phyloP scores from a whole-genome alignment of 169 alveolate genomes.

The Eimeria falciformis region DNA sequence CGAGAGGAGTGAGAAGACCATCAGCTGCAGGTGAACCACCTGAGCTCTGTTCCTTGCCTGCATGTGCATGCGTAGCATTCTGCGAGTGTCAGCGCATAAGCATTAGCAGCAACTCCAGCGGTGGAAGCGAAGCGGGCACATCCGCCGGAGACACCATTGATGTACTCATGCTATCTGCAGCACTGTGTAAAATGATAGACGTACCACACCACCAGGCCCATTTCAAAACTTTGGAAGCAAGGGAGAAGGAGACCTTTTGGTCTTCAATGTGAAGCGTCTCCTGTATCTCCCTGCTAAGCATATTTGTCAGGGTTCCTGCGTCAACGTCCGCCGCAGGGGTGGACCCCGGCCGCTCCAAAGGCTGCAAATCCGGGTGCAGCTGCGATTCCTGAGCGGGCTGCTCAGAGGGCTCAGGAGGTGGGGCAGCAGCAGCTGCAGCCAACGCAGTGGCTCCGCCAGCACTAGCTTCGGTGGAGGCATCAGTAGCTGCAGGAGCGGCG shows the following conservation, averaged over 20 bases:
- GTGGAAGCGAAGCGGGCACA: too few species aligned
- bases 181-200: neutral
- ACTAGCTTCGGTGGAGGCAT: constrained; percentile 16
- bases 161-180: too few species aligned
- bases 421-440: constrained; percentile 36
- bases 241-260: constrained; percentile 13
- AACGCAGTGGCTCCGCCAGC: constrained; percentile 27
- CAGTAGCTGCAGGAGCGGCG: constrained; percentile 9
- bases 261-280: constrained; percentile 65
- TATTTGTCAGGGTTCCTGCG: constrained; percentile 54
- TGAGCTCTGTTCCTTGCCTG: constrained; percentile 36
- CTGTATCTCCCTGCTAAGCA: constrained; percentile 72
- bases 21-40: neutral
- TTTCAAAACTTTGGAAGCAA: constrained; percentile 38
- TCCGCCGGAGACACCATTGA: too few species aligned
- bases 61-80: neutral
- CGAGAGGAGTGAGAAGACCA: constrained; percentile 8
- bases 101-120: too few species aligned
- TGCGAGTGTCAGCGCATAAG: too few species aligned
- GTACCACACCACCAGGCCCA: constrained; percentile 66
- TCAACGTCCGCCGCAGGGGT: constrained; percentile 8
- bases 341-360: neutral
- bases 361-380: constrained; percentile 31
- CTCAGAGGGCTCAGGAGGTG: constrained; percentile 9
- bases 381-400: neutral